phyloP scores from a whole-genome alignment of 2,329 filamentous ascomycete genomes.

The Calonectria hawksworthii region DNA sequence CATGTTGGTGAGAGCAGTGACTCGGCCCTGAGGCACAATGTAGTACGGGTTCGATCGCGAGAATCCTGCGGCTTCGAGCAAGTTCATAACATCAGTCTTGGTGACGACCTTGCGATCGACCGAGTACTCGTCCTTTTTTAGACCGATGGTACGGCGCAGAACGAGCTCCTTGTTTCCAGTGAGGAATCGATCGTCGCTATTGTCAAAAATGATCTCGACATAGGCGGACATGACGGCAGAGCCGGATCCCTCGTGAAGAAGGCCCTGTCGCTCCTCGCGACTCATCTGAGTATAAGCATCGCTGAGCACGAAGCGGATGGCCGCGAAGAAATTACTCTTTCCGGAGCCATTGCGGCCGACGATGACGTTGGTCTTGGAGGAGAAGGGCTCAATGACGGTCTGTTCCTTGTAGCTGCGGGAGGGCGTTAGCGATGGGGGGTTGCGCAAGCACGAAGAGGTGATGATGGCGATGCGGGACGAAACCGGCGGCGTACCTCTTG shows the following conservation, averaged over 20 bases:
- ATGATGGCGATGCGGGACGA: conserved; percentile 10
- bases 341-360: conserved; percentile 99
- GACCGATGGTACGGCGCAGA: conserved; percentile 91
- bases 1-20: conserved; percentile 98
- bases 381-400: conserved; percentile 98
- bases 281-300: conserved; percentile 98
- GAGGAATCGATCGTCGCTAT: conserved; percentile 94
- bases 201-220: conserved; percentile 99
- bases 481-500: conserved; percentile 79
- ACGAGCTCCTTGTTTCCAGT: conserved; percentile 93
- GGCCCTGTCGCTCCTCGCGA: conserved; percentile 93
- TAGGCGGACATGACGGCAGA: conserved; percentile 99
- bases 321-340: conserved; percentile 99
- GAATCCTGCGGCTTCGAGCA: conserved; percentile 96
- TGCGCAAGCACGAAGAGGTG: conserved; percentile 19
- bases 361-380: conserved; percentile 96
- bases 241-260: conserved; percentile 98
- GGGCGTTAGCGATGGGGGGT: conserved; percentile 36
- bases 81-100: conserved; percentile 93
- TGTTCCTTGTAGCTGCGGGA: conserved; percentile 94
- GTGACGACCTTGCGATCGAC: conserved; percentile 97
- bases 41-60: conserved; percentile 99
- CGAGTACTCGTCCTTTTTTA: conserved; percentile 99
- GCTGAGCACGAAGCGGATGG: conserved; percentile 97
- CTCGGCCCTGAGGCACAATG: conserved; percentile 96